These are phyloP conservation scores for Aspergillus sp. DNA, from an alignment of 2,329 filamentous ascomycete genomes.

Conservation along the genomic window DNA sequence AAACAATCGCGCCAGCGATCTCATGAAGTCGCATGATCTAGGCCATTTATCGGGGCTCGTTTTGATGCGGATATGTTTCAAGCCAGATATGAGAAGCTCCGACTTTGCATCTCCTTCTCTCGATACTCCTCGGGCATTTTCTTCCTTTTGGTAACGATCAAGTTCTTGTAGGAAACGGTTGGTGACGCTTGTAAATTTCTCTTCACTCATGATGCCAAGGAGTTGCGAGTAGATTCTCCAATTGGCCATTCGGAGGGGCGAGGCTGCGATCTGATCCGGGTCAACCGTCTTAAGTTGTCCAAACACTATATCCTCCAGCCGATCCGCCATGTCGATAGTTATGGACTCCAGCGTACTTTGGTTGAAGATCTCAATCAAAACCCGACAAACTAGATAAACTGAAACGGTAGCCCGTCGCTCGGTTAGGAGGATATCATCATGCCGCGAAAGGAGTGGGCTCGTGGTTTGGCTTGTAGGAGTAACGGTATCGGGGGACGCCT, in stretches of 20 bases:
- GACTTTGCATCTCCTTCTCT: slow-evolving; percentile 76
- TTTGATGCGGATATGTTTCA: slow-evolving; percentile 83
- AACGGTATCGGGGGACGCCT: slow-evolving; percentile 39
- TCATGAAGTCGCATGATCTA: slow-evolving; percentile 85
- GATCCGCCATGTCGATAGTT: slow-evolving; percentile 87
- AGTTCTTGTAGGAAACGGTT: slow-evolving; percentile 80
- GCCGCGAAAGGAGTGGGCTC: slow-evolving; percentile 47
- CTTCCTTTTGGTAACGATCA: slow-evolving; percentile 72
- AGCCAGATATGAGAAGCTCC: slow-evolving; percentile 82
- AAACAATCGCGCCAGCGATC: slow-evolving; percentile 78
- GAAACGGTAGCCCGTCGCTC: slow-evolving; percentile 92
- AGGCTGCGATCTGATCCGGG: slow-evolving; percentile 68
- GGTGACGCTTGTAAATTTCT: slow-evolving; percentile 83
- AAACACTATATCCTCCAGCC: slow-evolving; percentile 93
- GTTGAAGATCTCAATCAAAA: slow-evolving; percentile 88
- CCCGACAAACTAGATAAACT: slow-evolving; percentile 91
- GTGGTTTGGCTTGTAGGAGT: slow-evolving; percentile 19
- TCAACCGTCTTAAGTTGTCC: slow-evolving; percentile 90
- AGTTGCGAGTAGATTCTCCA: slow-evolving; percentile 94
- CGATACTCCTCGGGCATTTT: slow-evolving; percentile 48
- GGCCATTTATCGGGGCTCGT: slow-evolving; percentile 75
- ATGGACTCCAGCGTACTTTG: slow-evolving; percentile 82
- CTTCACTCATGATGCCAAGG: slow-evolving; percentile 92
- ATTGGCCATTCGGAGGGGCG: slow-evolving; percentile 83
- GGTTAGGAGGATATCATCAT: slow-evolving; percentile 73